Conservation (phyloP, 495 filamentous ascomycete species). For the Parathielavia appendiculata region DNA sequence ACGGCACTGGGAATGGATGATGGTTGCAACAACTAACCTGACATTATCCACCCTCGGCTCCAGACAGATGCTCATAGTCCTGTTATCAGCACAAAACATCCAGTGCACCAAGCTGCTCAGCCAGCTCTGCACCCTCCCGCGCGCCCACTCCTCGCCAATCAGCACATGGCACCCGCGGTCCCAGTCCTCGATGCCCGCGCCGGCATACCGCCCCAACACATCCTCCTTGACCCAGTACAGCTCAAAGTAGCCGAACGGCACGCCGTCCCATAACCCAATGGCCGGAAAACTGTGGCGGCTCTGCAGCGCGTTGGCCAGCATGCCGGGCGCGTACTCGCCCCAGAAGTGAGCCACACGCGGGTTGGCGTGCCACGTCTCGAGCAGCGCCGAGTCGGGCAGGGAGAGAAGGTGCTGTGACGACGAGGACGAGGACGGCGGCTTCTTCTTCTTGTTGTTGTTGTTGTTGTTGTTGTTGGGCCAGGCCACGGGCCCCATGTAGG, state of each 20-base stretch:
- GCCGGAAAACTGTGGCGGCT: conserved; percentile 77
- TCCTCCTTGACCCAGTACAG: conserved; percentile 99
- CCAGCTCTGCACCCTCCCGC: conserved; percentile 77
- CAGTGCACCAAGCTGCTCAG: conserved; percentile 80
- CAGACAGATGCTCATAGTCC: conserved; percentile 75
- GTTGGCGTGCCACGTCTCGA: conserved; percentile 87
- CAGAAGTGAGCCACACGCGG: conserved; percentile 79
- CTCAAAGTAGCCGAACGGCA: conserved; percentile 96
- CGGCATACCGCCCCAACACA: conserved; percentile 59
- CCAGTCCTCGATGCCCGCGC: conserved; percentile 61
- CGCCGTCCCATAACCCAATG: conserved; percentile 90
- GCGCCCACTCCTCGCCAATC: conserved; percentile 87
- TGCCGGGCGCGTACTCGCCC: conserved; percentile 64
- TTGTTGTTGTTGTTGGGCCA: no score
- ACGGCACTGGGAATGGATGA: background rate
- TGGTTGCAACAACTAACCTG: conserved; percentile 55
- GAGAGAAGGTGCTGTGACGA: conserved; percentile 26
- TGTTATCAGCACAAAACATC: conserved; percentile 69
- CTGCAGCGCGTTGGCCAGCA: conserved; percentile 60
- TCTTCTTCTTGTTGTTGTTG: no score
- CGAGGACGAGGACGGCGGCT: conserved; percentile 20
- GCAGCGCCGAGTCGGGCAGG: conserved; percentile 63
- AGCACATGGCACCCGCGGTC: conserved; percentile 86
- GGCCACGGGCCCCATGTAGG: conserved; percentile 50
- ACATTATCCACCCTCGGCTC: conserved; percentile 91